Base-by-base conservation (phyloP, 305 asterid genomes). In the Petunia hybrid region DNA sequence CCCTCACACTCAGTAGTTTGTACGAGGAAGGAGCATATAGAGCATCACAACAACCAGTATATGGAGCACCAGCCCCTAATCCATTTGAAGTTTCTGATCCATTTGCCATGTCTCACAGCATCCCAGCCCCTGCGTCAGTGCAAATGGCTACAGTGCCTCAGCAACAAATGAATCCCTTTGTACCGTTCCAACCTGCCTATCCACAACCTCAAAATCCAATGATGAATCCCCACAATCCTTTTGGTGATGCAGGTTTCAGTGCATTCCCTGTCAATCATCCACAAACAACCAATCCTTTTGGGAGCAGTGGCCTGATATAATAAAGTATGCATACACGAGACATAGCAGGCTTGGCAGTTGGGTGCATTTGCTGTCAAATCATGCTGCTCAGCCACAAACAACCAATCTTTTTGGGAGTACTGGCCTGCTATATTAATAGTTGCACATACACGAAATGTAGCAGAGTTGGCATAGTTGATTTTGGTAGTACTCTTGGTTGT, bases 1-100 rank as follows among this genome's bases (percentile, higher is more conserved):
- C 97, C 8, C 98, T 96, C 80, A 89, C 88, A 36, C 98, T 96
- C n/a, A 85, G 85, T 83, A 94, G 98, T 83, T 85, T 96, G 84
- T 96, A 96, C 8, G 98, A 93, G 14, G 98, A 93, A 78, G 96
- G 95, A 38, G 95, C 97, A 61, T 93, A 88, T 80, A 89, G 98
- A 90, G 97, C 97, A 12, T 87, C 97, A 77, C 98, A 91, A 89
- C 97, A 89, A 79, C 97, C 98, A 7, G 89, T 85, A 41, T 96
- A 93, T 40, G 99, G 99, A 77, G 87, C 88, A 7, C 92, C 98
- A 4, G 97, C 92, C 62, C 98, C 97, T 12, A 96, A 96, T 83
- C 99, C 99, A 38, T 96, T 96, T 83, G 98, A 91, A 91, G 92
- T 79, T 56, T 83, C 84, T 8, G 97, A 92, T 79, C 97, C 98